phyloP scores from a whole-genome alignment of 2,329 filamentous ascomycete species.

The Cladophialophora chaetospira region DNA sequence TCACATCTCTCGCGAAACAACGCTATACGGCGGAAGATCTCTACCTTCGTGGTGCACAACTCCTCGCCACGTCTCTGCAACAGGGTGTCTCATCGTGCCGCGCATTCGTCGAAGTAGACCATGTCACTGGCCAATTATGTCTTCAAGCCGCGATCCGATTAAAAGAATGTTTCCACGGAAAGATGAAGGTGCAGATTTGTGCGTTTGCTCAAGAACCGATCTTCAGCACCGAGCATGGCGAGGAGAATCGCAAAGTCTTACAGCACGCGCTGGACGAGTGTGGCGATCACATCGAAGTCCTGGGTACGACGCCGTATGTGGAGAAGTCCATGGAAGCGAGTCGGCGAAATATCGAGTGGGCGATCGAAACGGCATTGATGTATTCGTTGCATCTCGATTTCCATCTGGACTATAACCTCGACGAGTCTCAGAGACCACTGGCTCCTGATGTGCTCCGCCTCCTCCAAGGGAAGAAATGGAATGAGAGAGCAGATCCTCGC shows the following conservation, averaged over 20 bases:
- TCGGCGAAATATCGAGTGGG: slow-evolving; percentile 64
- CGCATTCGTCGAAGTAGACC: slow-evolving; percentile 72
- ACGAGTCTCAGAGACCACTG: slow-evolving; percentile 51
- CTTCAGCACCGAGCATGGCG: slow-evolving; percentile 58
- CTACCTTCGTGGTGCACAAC: slow-evolving; percentile 63
- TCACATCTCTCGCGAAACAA: slow-evolving; percentile 63
- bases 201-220: slow-evolving; percentile 71
- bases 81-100: slow-evolving; percentile 70
- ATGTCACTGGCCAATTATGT: slow-evolving; percentile 60
- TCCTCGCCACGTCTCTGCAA: slow-evolving; percentile 65
- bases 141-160: slow-evolving; percentile 60
- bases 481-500: slow-evolving; percentile 36
- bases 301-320: slow-evolving; percentile 72
- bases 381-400: slow-evolving; percentile 64
- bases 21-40: slow-evolving; percentile 65
- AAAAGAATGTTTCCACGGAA: slow-evolving; percentile 55
- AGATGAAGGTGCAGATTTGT: slow-evolving; percentile 66
- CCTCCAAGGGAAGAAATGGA: slow-evolving; percentile 57
- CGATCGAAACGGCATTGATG: slow-evolving; percentile 56
- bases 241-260: slow-evolving; percentile 56
- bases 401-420: slow-evolving; percentile 71
- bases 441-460: slow-evolving; percentile 57
- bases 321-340: slow-evolving; percentile 55
- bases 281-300: slow-evolving; percentile 52
- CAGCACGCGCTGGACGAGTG: slow-evolving; percentile 45